Evolutionary conservation across 345 rosid genomes (phyloP).

Genomic region (Pistacia vera): DNA sequence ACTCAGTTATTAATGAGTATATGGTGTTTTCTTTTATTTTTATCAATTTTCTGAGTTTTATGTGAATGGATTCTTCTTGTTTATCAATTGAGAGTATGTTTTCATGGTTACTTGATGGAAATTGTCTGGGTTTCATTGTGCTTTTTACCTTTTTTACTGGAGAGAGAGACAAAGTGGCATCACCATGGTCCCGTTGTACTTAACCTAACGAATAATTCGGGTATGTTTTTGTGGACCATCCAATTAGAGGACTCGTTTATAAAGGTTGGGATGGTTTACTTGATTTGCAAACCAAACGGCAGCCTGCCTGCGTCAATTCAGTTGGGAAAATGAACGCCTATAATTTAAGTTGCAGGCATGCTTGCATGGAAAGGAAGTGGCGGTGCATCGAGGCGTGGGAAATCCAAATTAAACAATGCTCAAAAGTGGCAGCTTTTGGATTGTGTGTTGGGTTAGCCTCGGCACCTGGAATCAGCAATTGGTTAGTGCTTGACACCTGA

Average conservation of each 20-base stretch:
- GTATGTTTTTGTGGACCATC: background rate
- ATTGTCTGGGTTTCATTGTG: background rate
- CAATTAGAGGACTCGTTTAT: background rate
- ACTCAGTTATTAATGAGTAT: too few species aligned
- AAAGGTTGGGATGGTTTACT: too few species aligned
- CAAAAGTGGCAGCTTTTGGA: background rate
- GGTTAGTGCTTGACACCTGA: too few species aligned
- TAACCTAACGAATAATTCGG: too few species aligned
- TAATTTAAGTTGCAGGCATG: too few species aligned
- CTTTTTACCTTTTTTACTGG: background rate
- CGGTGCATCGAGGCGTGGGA: background rate
- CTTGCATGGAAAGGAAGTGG: background rate
- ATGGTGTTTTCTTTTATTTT: background rate
- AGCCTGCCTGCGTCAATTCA: conserved; percentile 9
- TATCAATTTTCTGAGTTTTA: background rate
- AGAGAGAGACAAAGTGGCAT: too few species aligned
- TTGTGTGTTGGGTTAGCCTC: too few species aligned
- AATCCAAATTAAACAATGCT: background rate
- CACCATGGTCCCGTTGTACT: too few species aligned
- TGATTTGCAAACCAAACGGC: background rate
- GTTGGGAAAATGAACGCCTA: background rate
- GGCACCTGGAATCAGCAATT: too few species aligned
- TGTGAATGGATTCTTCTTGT: background rate
- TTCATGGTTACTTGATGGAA: background rate
- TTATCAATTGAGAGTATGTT: background rate